Evolutionary conservation across 805 yeast species (phyloP).

Genomic region (Wickerhamomyces chaumierensis): DNA sequence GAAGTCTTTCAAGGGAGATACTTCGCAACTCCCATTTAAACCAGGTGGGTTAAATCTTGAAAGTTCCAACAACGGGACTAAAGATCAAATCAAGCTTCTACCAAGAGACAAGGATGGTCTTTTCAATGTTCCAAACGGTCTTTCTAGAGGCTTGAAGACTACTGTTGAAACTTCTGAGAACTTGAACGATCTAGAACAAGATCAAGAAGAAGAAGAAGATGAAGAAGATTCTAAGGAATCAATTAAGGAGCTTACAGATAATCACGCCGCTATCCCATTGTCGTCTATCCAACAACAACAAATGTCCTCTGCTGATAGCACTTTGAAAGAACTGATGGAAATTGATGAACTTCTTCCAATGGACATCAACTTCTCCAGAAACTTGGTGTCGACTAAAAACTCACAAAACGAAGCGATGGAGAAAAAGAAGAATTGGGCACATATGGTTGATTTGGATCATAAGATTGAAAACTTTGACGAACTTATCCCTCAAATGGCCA

Average conservation of each 20-base stretch:
- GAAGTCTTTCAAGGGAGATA: slow-evolving; percentile 57
- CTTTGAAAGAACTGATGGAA: slow-evolving; percentile 19
- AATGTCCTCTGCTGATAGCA: neutral
- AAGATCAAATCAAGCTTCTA: slow-evolving; percentile 26
- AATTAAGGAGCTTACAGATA: neutral
- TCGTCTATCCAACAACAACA: neutral
- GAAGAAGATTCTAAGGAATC: slow-evolving; percentile 15
- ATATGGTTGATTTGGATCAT: slow-evolving; percentile 80
- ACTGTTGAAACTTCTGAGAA: slow-evolving; percentile 2
- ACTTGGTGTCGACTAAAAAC: slow-evolving; percentile 13
- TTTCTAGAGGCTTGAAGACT: slow-evolving; percentile 52
- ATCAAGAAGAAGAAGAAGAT: slow-evolving; percentile 14
- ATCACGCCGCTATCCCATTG: neutral
- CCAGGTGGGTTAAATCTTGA: slow-evolving; percentile 60
- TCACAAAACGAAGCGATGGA: neutral
- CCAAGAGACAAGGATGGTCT: slow-evolving; percentile 69
- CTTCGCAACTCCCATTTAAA: slow-evolving; percentile 74
- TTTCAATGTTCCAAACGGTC: slow-evolving; percentile 75
- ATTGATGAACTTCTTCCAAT: slow-evolving; percentile 41
- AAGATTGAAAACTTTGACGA: slow-evolving; percentile 76
- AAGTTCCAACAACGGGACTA: slow-evolving; percentile 25
- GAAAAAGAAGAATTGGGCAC: slow-evolving; percentile 76
- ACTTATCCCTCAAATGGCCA: slow-evolving; percentile 85
- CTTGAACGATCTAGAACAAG: slow-evolving; percentile 11
- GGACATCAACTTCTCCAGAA: slow-evolving; percentile 35